phyloP scores from a whole-genome alignment of 129 eudicot genomes.

The Pittosporum tobira region DNA sequence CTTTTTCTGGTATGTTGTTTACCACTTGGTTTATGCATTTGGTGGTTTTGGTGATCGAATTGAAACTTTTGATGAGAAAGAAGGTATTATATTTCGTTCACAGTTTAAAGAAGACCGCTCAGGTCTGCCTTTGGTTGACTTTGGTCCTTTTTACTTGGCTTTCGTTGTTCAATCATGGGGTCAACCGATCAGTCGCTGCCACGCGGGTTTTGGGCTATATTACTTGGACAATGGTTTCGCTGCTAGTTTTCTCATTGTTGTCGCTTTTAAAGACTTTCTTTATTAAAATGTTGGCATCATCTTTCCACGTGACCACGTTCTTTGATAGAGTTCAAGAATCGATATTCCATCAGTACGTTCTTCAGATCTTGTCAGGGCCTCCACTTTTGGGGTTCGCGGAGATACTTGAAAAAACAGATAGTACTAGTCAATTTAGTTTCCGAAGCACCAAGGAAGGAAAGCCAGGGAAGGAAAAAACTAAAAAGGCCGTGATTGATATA shows the following conservation, averaged over 20 bases:
- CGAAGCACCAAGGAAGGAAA: constrained; percentile 19
- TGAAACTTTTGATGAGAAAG: constrained; percentile 57
- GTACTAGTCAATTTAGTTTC: constrained; percentile 44
- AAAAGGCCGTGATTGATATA: constrained; percentile 60
- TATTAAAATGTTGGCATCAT: constrained; percentile 59
- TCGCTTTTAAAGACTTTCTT: constrained; percentile 66
- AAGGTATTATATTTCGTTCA: constrained; percentile 71
- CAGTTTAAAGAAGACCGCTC: constrained; percentile 63
- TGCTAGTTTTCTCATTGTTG: constrained; percentile 50
- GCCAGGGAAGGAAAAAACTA: constrained; percentile 33
- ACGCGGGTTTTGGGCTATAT: constrained; percentile 33
- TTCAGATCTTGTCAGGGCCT: constrained; percentile 58
- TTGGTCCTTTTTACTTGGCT: constrained; percentile 71
- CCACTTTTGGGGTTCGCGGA: constrained; percentile 43
- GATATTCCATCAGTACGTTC: constrained; percentile 61
- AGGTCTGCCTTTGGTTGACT: constrained; percentile 53
- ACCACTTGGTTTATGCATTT: constrained; percentile 59
- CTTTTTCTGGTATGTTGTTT: constrained; percentile 58
- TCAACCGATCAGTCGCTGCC: constrained; percentile 21
- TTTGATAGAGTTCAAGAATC: constrained; percentile 89
- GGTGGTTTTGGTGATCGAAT: constrained; percentile 59
- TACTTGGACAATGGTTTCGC: constrained; percentile 52
- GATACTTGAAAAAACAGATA: constrained; percentile 29
- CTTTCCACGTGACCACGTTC: constrained; percentile 74
- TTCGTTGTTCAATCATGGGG: constrained; percentile 28